These are phyloP conservation scores for Elsinoe batatas DNA, from an alignment of 2,329 filamentous ascomycete genomes.

Conservation along the genomic window DNA sequence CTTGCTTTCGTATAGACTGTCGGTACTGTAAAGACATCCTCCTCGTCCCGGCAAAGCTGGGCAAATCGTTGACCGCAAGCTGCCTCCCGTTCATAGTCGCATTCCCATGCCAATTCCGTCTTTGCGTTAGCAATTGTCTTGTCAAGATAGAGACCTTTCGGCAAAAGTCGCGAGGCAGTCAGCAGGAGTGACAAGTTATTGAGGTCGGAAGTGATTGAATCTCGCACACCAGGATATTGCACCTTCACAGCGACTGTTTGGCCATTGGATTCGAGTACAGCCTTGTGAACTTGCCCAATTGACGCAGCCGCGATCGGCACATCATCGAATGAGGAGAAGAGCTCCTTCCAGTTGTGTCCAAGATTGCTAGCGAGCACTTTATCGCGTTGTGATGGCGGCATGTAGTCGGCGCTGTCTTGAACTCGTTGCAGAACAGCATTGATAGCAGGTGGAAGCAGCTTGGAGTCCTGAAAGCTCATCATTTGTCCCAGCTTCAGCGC, in stretches of 20 bases:
- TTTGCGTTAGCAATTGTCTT: constrained; percentile 96
- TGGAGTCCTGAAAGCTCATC: constrained; percentile 96
- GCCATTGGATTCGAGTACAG: constrained; percentile 64
- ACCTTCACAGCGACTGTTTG: constrained; percentile 85
- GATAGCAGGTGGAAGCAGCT: constrained; percentile 80
- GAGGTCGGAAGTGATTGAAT: constrained; percentile 92
- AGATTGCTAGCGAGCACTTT: constrained; percentile 71
- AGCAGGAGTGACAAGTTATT: constrained; percentile 87
- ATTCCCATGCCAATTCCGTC: constrained; percentile 90
- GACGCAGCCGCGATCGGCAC: constrained; percentile 89
- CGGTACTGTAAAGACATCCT: constrained; percentile 68
- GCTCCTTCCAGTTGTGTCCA: constrained; percentile 70
- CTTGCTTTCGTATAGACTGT: constrained; percentile 68
- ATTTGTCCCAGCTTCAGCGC: constrained; percentile 96
- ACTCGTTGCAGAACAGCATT: constrained; percentile 87
- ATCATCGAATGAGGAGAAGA: constrained; percentile 80
- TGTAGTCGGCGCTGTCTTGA: constrained; percentile 94
- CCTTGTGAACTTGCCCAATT: constrained; percentile 91
- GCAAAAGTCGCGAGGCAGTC: constrained; percentile 79
- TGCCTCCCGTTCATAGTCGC: constrained; percentile 86
- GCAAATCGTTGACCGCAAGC: constrained; percentile 68
- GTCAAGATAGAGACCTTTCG: constrained; percentile 85
- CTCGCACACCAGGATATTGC: constrained; percentile 91
- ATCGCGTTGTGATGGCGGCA: constrained; percentile 89
- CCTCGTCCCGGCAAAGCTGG: constrained; percentile 63